These are phyloP conservation scores for Nannochloropsis oceanica DNA, from an alignment of 108 stramenopile species.

Conservation along the genomic window DNA sequence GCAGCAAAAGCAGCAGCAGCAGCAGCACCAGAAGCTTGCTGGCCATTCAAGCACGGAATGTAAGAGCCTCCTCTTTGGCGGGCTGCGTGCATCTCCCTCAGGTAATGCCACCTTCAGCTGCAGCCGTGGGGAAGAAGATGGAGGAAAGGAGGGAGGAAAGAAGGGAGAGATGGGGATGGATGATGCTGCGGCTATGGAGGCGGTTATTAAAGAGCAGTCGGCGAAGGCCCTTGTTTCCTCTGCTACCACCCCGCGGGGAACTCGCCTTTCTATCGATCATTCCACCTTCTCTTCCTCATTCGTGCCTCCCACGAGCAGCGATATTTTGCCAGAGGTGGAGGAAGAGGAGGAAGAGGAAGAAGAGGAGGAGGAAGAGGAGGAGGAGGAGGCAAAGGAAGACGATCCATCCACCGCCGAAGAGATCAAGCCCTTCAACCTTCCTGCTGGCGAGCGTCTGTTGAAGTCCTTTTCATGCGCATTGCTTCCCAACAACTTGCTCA, in stretches of 20 bases:
- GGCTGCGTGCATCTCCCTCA: too few relatives aligned
- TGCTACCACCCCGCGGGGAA: not conserved
- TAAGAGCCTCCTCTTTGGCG: too few relatives aligned
- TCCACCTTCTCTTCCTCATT: not conserved
- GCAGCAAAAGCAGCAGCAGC: too few relatives aligned
- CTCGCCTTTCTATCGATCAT: not conserved
- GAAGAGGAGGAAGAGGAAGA: not conserved
- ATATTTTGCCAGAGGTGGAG: not conserved
- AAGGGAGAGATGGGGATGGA: not conserved
- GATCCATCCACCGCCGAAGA: not conserved
- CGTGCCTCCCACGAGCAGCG: not conserved
- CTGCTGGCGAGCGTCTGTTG: not conserved
- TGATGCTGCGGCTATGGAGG: not conserved
- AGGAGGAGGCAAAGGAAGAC: not conserved
- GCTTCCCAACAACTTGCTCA: not conserved
- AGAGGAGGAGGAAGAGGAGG: not conserved
- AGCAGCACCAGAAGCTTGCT: too few relatives aligned
- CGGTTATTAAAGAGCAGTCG: not conserved
- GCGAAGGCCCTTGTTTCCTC: not conserved
- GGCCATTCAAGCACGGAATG: too few relatives aligned
- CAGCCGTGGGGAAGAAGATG: too few relatives aligned
- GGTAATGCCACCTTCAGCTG: too few relatives aligned
- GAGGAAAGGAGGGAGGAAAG: too few relatives aligned
- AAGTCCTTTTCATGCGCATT: not conserved
- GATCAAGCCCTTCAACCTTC: not conserved